These are phyloP conservation scores for Cocos nucifera DNA, from an alignment of 176 grass and related monocot genomes.

Conservation along the genomic window DNA sequence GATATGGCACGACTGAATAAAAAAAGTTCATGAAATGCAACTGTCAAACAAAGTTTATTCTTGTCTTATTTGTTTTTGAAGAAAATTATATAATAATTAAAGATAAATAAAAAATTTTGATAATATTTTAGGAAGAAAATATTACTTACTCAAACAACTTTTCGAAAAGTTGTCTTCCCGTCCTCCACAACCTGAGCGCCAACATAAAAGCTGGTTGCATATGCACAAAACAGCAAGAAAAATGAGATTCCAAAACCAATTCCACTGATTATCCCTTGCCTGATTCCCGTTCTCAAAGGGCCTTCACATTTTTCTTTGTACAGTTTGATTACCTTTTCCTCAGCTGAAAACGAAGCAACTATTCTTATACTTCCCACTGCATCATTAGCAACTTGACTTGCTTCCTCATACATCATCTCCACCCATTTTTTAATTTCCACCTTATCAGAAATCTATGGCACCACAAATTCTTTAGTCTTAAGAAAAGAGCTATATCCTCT, in stretches of 20 bases:
- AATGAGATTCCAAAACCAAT: slow-evolving; percentile 85
- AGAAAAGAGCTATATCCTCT: too few relatives aligned
- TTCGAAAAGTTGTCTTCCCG: slow-evolving; percentile 65
- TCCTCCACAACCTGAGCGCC: slow-evolving; percentile 78
- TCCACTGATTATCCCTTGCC: slow-evolving; percentile 77
- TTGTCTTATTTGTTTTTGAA: too few relatives aligned
- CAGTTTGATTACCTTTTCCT: slow-evolving; percentile 82
- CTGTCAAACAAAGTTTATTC: too few relatives aligned
- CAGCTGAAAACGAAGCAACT: slow-evolving; percentile 70
- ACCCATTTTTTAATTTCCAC: background rate
- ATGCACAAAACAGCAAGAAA: slow-evolving; percentile 86
- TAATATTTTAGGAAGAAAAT: background rate
- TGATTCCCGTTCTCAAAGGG: slow-evolving; percentile 61
- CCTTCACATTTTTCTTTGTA: slow-evolving; percentile 92
- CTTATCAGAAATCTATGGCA: background rate
- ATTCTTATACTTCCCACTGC: slow-evolving; percentile 86
- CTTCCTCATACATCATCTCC: slow-evolving; percentile 92
- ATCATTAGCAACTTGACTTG: slow-evolving; percentile 90
- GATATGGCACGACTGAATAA: too few relatives aligned
- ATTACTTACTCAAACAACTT: slow-evolving; percentile 81
- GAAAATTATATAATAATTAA: too few relatives aligned
- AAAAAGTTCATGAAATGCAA: too few relatives aligned
- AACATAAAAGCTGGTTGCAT: slow-evolving; percentile 90
- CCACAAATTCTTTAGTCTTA: background rate
- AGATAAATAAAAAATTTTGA: too few relatives aligned